These are phyloP conservation scores for Pontederia paniculata DNA, from an alignment of 176 grass and related monocot species.

Conservation along the genomic window DNA sequence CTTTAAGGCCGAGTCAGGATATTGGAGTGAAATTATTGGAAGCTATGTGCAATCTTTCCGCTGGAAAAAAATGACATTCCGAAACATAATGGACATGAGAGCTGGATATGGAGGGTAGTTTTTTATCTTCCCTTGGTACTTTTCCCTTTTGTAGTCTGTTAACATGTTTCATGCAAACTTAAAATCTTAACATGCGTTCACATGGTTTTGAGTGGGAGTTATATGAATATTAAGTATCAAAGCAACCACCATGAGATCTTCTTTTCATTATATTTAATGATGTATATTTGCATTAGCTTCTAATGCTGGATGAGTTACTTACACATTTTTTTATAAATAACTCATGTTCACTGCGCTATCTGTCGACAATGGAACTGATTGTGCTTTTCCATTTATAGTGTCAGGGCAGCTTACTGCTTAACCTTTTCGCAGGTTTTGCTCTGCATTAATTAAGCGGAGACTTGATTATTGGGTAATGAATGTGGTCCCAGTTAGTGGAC, in stretches of 20 bases:
- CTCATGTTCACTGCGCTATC: neutral
- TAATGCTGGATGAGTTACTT: too few relatives aligned
- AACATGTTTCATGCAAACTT: neutral
- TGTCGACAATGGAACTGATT: neutral
- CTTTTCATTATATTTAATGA: too few relatives aligned
- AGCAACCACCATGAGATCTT: too few relatives aligned
- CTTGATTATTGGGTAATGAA: constrained; percentile 41
- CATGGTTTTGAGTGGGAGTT: too few relatives aligned
- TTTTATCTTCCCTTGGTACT: neutral
- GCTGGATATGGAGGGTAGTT: constrained; percentile 38
- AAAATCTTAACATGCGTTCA: too few relatives aligned
- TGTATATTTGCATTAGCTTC: too few relatives aligned
- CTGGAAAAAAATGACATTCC: constrained; percentile 25
- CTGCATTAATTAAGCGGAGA: constrained; percentile 22
- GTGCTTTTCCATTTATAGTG: neutral
- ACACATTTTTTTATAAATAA: neutral
- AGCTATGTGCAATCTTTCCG: constrained; percentile 23
- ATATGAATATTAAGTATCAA: too few relatives aligned
- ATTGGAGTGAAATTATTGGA: constrained; percentile 33
- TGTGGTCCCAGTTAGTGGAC: constrained; percentile 29
- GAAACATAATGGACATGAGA: constrained; percentile 42
- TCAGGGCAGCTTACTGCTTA: neutral
- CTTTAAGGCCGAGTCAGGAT: constrained; percentile 25
- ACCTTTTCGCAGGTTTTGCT: constrained; percentile 26
- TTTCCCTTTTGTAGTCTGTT: neutral